A percentile compares a stretch with the other conserved stretches of the same genome.
Evolutionary conservation across 371 early-diverging fungal genomes (phyloP).

Genomic region (Apophysomyces elegans): DNA sequence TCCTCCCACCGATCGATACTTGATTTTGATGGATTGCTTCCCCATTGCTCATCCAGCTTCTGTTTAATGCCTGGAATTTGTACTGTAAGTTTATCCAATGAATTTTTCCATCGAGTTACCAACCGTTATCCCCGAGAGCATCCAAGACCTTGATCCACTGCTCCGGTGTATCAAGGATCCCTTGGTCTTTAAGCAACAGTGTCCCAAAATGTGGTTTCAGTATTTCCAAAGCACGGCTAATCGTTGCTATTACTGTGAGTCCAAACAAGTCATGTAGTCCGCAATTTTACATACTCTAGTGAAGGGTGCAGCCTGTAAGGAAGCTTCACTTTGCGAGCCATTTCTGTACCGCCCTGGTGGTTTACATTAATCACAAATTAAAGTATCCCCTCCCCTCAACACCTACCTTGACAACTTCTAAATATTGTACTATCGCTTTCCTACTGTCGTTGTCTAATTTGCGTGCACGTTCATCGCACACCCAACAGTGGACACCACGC

Average conservation of each 20-base stretch:
- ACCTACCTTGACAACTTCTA: conserved; percentile 78
- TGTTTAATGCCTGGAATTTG: conserved; percentile 41
- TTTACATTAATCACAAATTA: not conserved
- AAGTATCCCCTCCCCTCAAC: not conserved
- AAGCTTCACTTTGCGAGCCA: conserved; percentile 72
- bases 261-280: not conserved
- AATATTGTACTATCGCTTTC: conserved; percentile 83
- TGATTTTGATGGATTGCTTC: conserved; percentile 38
- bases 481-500: conserved; percentile 99
- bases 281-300: conserved; percentile 48
- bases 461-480: conserved; percentile 90
- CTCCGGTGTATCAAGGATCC: conserved; percentile 65
- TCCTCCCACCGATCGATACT: conserved; percentile 67
- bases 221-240: conserved; percentile 67
- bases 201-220: conserved; percentile 69
- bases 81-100: too few species aligned
- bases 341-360: conserved; percentile 72
- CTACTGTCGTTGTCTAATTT: conserved; percentile 79
- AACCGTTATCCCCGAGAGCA: conserved; percentile 76
- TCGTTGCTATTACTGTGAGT: not conserved
- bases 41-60: conserved; percentile 55
- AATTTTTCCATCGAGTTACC: not conserved
- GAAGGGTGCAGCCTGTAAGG: conserved; percentile 64
- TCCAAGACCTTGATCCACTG: conserved; percentile 76
- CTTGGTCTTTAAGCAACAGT: conserved; percentile 71